These are phyloP conservation scores for Fusarium sp. DNA, from an alignment of 2,329 filamentous ascomycete genomes.

Conservation along the genomic window DNA sequence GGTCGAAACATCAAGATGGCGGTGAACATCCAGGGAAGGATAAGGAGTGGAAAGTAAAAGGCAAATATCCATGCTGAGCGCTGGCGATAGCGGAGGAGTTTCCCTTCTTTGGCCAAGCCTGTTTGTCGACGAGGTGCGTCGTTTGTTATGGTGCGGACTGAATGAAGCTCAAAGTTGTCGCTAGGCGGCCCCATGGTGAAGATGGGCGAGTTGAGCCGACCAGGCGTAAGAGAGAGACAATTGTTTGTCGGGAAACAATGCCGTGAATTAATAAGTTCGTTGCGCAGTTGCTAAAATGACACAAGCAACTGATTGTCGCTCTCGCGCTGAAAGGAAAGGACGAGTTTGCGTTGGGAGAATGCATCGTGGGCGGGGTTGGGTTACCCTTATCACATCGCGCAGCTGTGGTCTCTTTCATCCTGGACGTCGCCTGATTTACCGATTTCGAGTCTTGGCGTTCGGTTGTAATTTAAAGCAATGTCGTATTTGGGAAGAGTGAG, in stretches of 20 bases:
- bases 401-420: not conserved
- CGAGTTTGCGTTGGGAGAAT: not conserved
- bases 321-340: not conserved
- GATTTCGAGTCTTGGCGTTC: not conserved
- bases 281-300: not conserved
- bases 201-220: not conserved
- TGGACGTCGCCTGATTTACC: not conserved
- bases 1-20: slow-evolving; percentile 25
- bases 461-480: not conserved
- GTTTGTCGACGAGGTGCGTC: not conserved
- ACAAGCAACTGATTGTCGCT: not conserved
- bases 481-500: not conserved
- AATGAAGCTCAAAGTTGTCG: not conserved
- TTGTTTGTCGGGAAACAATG: not conserved
- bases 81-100: not conserved
- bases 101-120: slow-evolving; percentile 2
- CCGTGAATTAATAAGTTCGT: too few relatives aligned
- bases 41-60: slow-evolving; percentile 5
- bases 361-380: not conserved
- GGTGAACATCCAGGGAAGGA: slow-evolving; percentile 18
- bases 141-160: not conserved
- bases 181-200: not conserved
- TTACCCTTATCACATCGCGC: not conserved
- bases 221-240: not conserved
- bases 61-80: not conserved